Base-by-base conservation (phyloP, 2,329 filamentous ascomycete genomes). In the Calonectria crousiana region DNA sequence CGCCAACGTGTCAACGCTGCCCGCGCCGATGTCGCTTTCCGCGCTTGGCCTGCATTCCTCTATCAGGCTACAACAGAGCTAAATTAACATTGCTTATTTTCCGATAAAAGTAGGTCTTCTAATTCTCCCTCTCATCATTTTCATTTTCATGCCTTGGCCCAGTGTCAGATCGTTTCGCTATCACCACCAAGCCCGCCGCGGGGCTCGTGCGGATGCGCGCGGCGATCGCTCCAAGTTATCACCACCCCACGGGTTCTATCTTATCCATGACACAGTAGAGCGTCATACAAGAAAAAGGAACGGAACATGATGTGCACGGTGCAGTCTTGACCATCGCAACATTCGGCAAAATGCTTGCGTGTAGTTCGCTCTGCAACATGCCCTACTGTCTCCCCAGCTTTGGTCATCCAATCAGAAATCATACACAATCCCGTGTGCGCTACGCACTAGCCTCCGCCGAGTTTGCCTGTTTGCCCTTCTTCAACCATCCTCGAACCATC, bases 41-140 rank as follows among this genome's bases (percentile, higher is more conserved):
- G 6, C 53, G 9, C 14, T 36, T 60, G n/a, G 34, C 34, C 26
- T 23, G 34, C 56, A 62, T 14, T 60, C n/a, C 34, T 60, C 56
- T 60, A 38, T 60, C 56, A 28, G n/a, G 56, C 56, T 62, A 62
- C 41, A 62, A 28, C 56, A 62, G n/a, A 38, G 32, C 56, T 62
- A 62, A 60, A 62, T 28, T 62, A 41, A 41, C 34, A 41, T 62
- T 62, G 18, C 41, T 53, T 30, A 23, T 47, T 23, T 2, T 47
- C n/a, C 20, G 44, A 47, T 47, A 23, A 47, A 47, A 47, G 9
- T 4, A 47, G 44, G 10, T 5, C 44, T 10, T 47, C 6, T 23
- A 47, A 23, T 47, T 47, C n/a, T 47, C n/a, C 44, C 20, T 47
- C 30, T 41, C 41, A 62, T 41, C 56, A 16, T 28, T 34, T 41